Evolutionary conservation across 202 grass and related monocot genomes (phyloP).

Genomic region (Carex sylvatica): DNA sequence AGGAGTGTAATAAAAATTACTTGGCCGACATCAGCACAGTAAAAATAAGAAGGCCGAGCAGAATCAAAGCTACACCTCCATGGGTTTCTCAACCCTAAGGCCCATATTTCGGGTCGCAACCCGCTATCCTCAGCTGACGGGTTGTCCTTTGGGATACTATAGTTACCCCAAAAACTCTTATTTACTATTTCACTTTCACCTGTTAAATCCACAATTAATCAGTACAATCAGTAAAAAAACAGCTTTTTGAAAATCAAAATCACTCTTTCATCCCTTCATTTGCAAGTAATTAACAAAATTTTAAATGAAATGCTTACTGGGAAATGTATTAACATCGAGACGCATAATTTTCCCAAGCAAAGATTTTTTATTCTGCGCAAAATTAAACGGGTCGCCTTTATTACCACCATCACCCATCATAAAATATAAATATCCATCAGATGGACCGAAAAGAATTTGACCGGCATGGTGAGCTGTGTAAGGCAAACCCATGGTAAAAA

Average conservation of each 20-base stretch:
- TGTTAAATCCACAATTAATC: constrained; percentile 35
- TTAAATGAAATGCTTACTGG: constrained; percentile 45
- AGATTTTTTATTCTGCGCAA: constrained; percentile 90
- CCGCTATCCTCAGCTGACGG: constrained; percentile 56
- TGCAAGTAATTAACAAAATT: too few relatives aligned
- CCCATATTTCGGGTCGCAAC: constrained; percentile 58
- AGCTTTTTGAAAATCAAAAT: too few relatives aligned
- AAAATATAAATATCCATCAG: constrained; percentile 85
- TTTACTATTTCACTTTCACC: constrained; percentile 51
- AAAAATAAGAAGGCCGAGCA: constrained; percentile 59
- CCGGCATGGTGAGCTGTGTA: constrained; percentile 78
- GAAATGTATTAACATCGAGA: constrained; percentile 60
- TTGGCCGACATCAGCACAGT: constrained; percentile 73
- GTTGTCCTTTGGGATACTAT: constrained; percentile 85
- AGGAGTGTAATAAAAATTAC: constrained; percentile 29
- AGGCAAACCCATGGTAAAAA: constrained; percentile 91
- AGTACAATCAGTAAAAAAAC: background rate
- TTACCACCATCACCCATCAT: constrained; percentile 97
- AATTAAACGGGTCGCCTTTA: constrained; percentile 87
- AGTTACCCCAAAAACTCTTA: constrained; percentile 76
- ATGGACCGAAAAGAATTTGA: constrained; percentile 84
- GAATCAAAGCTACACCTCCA: constrained; percentile 79
- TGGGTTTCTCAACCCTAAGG: constrained; percentile 54
- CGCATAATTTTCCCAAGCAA: constrained; percentile 96
- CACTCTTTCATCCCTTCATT: too few relatives aligned